Evolutionary conservation across 2,329 filamentous ascomycete species (phyloP).

Genomic region (Neoscytalidium dimidiatum): DNA sequence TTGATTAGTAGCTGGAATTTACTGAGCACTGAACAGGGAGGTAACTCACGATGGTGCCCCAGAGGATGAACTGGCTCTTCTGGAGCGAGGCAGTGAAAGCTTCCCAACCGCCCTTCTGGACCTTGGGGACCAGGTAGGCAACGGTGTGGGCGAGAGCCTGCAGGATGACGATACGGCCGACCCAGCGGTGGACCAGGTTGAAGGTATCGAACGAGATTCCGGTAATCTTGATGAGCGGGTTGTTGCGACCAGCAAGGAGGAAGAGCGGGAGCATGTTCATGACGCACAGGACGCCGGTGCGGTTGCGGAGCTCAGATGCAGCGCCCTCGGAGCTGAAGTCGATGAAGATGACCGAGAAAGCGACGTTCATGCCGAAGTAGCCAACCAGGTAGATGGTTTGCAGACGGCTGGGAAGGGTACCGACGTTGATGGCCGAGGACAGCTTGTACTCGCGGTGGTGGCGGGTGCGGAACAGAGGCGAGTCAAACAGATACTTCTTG

Average conservation of each 20-base stretch:
- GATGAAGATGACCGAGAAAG: constrained; percentile 56
- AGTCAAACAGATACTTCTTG: constrained; percentile 50
- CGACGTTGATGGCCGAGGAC: constrained; percentile 50
- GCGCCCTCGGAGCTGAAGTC: constrained; percentile 68
- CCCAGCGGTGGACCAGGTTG: constrained; percentile 80
- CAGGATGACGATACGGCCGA: constrained; percentile 72
- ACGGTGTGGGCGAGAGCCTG: constrained; percentile 68
- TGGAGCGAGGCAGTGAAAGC: constrained; percentile 44
- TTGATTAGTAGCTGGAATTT: constrained; percentile 11
- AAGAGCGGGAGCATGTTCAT: constrained; percentile 81
- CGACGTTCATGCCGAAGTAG: constrained; percentile 52
- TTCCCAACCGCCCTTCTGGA: constrained; percentile 52
- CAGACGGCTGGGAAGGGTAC: constrained; percentile 51
- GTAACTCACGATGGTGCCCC: constrained; percentile 63
- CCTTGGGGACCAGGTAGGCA: constrained; percentile 56
- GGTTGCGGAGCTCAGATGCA: constrained; percentile 64
- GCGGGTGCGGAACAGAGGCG: constrained; percentile 49
- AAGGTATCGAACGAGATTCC: constrained; percentile 80
- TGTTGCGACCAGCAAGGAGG: constrained; percentile 74
- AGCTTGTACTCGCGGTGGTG: constrained; percentile 56
- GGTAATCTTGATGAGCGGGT: constrained; percentile 71
- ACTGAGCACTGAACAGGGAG: neutral
- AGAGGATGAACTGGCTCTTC: constrained; percentile 54
- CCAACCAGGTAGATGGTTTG: constrained; percentile 50
- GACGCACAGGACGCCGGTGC: constrained; percentile 68